Conservation (phyloP, 495 filamentous ascomycete genomes). For the Cetradonia linearis region DNA sequence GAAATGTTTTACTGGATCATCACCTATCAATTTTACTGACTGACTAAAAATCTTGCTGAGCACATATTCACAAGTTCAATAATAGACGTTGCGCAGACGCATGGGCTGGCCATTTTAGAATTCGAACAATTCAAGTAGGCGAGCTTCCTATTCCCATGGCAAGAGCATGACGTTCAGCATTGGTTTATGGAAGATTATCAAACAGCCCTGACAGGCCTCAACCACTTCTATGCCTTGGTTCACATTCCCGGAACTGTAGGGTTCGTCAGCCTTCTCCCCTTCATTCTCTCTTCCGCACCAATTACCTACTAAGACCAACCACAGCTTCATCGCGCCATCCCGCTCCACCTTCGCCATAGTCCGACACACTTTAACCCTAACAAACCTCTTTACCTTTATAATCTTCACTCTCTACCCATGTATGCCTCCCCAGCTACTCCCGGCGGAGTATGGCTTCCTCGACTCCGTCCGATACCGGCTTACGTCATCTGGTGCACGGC, state of each 20-base stretch:
- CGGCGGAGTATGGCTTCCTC: constrained; percentile 49
- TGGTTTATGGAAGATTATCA: constrained; percentile 52
- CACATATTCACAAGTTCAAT: constrained; percentile 48
- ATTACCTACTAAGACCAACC: constrained; percentile 3
- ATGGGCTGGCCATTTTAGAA: constrained; percentile 52
- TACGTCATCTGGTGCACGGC: no score
- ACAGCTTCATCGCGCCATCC: constrained; percentile 49
- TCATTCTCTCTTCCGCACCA: not conserved
- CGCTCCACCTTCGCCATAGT: constrained; percentile 45
- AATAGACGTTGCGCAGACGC: constrained; percentile 55
- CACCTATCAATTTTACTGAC: constrained; percentile 56
- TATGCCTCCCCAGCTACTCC: constrained; percentile 55
- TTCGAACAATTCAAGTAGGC: constrained; percentile 47
- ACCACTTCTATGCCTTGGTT: constrained; percentile 53
- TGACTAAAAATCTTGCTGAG: constrained; percentile 50
- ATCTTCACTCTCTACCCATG: constrained; percentile 55
- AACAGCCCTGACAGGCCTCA: constrained; percentile 46
- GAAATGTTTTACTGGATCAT: constrained; percentile 63
- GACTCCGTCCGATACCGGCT: constrained; percentile 54
- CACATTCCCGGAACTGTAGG: constrained; percentile 59
- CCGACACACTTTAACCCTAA: constrained; percentile 53
- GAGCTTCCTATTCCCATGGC: constrained; percentile 45
- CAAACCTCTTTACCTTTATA: constrained; percentile 50
- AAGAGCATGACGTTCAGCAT: constrained; percentile 45
- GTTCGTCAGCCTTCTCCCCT: constrained; percentile 31